Base-by-base conservation (phyloP, 495 filamentous ascomycete species). In the Durotheca rogersii region DNA sequence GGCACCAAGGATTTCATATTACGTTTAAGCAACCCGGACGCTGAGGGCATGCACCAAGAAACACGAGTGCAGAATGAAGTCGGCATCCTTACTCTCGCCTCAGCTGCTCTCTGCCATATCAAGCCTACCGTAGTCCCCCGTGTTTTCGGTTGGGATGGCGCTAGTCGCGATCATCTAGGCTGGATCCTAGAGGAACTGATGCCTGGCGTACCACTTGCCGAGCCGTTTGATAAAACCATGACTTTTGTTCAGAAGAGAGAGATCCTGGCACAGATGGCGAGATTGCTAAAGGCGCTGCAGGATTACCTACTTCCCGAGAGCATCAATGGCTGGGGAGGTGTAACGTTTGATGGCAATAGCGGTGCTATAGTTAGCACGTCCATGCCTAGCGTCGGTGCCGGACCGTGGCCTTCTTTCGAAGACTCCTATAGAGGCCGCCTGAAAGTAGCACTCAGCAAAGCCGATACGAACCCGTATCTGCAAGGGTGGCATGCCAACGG, bases 51-150 rank as follows among this genome's bases (percentile, higher is more conserved):
- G 62, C 31, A 62, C 38, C 39, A 36, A 37, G 39, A 47, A 34
- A 64, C 44, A 10, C 63, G 62, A 14, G 53, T 65, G 0, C 47
- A 67, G 41, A 65, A 67, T 41, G 63, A 67, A 58, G 63, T 65
- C 6, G 53, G 47, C 30, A 59, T 57, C 37, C 41, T 67, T 38
- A 42, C 63, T 41, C 62, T 67, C 37, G 62, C 63, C 37, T 45
- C 62, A 12, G 58, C 62, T 9, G 63, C 63, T 60, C 63, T 67
- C 38, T 14, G 18, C 16, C 30, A 44, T 46, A 41, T 65, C 36
- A 32, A 56, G 15, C 58, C 63, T 29, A 38, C 53, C 47, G 46
- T 67, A 16, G 58, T 67, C 7, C 61, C 62, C 34, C 52, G 52
- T 25, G 54, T 67, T 16, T 67, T 47, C 25, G 63, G 49, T 54